Evolutionary conservation across 345 rosid genomes (phyloP).

Genomic region (Arabidopsis suecica): DNA sequence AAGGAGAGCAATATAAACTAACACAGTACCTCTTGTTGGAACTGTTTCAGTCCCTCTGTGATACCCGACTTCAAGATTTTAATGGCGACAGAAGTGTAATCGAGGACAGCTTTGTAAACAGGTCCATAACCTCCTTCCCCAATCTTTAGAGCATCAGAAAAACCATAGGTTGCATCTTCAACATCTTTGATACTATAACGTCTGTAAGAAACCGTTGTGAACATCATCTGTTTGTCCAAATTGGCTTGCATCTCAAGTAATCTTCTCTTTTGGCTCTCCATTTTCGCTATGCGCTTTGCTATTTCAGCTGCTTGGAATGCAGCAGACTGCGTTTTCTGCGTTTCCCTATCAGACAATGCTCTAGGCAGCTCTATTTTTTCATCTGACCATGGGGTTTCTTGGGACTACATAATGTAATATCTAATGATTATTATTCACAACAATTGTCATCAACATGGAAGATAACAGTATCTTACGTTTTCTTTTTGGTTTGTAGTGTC

Average conservation of each 20-base stretch:
- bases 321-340: slow-evolving; percentile 48
- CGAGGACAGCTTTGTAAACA: slow-evolving; percentile 60
- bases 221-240: slow-evolving; percentile 44
- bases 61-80: slow-evolving; percentile 69
- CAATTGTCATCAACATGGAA: slow-evolving; percentile 19
- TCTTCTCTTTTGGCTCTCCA: slow-evolving; percentile 57
- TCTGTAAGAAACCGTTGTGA: slow-evolving; percentile 42
- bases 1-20: background rate
- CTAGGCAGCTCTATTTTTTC: slow-evolving; percentile 50
- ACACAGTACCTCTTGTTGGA: slow-evolving; percentile 70
- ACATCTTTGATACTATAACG: slow-evolving; percentile 65
- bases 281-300: slow-evolving; percentile 46
- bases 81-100: slow-evolving; percentile 69
- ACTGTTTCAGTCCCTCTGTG: slow-evolving; percentile 77
- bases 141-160: slow-evolving; percentile 59
- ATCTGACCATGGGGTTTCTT: slow-evolving; percentile 39
- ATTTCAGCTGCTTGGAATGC: slow-evolving; percentile 55
- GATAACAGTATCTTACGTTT: slow-evolving; percentile 51
- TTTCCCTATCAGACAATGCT: slow-evolving; percentile 49
- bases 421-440: slow-evolving; percentile 18
- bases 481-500: slow-evolving; percentile 47
- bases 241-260: slow-evolving; percentile 52
- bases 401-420: slow-evolving; percentile 41
- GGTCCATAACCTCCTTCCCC: slow-evolving; percentile 96
- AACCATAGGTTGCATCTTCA: slow-evolving; percentile 67